Conservation (phyloP, 305 asterid species). For the Solanum chacoense region DNA sequence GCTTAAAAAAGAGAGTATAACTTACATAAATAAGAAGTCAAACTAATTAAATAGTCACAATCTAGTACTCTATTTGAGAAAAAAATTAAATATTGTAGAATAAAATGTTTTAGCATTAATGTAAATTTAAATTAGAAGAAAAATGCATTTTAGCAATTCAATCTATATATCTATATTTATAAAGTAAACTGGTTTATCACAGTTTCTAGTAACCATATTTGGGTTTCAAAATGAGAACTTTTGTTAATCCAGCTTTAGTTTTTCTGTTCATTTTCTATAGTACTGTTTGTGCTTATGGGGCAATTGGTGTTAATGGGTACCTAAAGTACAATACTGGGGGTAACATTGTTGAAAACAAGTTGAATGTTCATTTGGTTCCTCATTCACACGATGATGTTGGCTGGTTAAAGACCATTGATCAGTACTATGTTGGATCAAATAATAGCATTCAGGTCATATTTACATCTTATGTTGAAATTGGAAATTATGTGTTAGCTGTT, state of each 20-base stretch:
- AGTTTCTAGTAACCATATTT: background rate
- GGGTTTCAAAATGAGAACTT: constrained; percentile 19
- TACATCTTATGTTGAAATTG: background rate
- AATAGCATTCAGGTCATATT: constrained; percentile 53
- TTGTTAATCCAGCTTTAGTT: constrained; percentile 10
- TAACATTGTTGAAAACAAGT: constrained; percentile 51
- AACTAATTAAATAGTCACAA: background rate
- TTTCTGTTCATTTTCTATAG: constrained; percentile 18
- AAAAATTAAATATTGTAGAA: background rate
- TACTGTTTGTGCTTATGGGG: constrained; percentile 18
- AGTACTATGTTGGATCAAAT: constrained; percentile 82
- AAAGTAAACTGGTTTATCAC: background rate
- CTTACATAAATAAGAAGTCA: background rate
- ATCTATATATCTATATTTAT: background rate
- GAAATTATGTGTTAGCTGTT: background rate
- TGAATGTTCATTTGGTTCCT: constrained; percentile 86
- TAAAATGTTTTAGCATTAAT: background rate
- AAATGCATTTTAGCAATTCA: too few relatives aligned
- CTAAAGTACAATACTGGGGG: constrained; percentile 40
- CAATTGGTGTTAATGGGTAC: constrained; percentile 28
- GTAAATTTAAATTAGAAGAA: background rate
- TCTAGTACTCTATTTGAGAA: background rate
- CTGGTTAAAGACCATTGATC: constrained; percentile 89
- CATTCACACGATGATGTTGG: constrained; percentile 90
- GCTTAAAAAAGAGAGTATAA: background rate